Evolutionary conservation across 2,329 filamentous ascomycete species (phyloP).

Genomic region (Colletotrichum musicola): DNA sequence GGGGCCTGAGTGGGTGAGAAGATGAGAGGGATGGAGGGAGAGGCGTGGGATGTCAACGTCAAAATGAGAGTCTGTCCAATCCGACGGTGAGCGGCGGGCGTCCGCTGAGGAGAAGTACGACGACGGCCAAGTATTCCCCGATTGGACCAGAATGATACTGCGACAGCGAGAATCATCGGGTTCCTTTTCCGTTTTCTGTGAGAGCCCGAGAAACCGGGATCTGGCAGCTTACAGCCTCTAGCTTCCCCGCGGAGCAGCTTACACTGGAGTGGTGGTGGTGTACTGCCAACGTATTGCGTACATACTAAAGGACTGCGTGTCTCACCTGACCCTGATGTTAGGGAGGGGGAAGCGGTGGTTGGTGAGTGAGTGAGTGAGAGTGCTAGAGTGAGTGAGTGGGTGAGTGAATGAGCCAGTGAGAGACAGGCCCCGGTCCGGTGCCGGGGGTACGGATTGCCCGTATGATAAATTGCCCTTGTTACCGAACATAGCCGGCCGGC

Average conservation of each 20-base stretch:
- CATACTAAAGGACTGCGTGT: neutral
- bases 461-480: constrained; percentile 1
- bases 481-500: constrained; percentile 30
- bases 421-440: neutral
- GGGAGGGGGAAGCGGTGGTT: neutral
- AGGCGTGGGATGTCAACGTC: neutral
- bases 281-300: too few species aligned
- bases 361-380: too few species aligned
- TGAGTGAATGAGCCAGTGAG: too few species aligned
- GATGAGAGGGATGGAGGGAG: neutral
- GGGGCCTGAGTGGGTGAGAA: neutral
- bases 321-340: constrained; percentile 15
- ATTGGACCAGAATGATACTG: constrained; percentile 16
- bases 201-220: constrained; percentile 23
- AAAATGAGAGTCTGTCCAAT: constrained; percentile 10
- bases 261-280: too few species aligned
- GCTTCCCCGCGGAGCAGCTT: neutral
- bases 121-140: constrained; percentile 21
- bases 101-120: neutral
- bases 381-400: too few species aligned
- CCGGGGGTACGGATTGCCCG: neutral
- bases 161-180: constrained; percentile 10
- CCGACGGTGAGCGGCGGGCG: neutral
- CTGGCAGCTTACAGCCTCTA: neutral
- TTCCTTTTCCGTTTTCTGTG: constrained; percentile 2